Percentiles rank a stretch among this genome's conserved stretches.
Evolutionary conservation across 83 land plant species (phyloP).

Genomic region (Picea abies): DNA sequence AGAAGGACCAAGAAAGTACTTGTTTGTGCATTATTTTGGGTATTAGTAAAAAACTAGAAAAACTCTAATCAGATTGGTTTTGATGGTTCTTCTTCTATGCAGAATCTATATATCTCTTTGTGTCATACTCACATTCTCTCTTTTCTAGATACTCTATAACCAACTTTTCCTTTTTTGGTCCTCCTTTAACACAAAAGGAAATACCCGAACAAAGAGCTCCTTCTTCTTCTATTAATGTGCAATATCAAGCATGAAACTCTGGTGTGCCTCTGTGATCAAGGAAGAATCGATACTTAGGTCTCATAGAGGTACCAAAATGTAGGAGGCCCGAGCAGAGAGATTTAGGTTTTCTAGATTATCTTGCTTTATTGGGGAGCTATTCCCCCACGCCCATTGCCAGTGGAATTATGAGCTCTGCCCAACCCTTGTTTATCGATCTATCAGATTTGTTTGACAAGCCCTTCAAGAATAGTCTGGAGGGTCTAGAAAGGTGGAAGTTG

Average conservation of each 20-base stretch:
- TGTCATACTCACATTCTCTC: slow-evolving; percentile 74
- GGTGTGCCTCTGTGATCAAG: slow-evolving; percentile 86
- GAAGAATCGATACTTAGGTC: no score
- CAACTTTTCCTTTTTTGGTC: slow-evolving; percentile 47
- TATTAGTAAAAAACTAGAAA: not conserved
- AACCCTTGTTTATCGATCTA: no score
- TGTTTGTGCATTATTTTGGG: no score
- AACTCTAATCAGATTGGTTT: slow-evolving; percentile 47
- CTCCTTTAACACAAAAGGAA: slow-evolving; percentile 70
- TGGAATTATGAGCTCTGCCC: no score
- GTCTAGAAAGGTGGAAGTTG: no score
- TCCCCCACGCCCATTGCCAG: no score
- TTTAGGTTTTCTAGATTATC: no score
- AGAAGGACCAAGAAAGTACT: slow-evolving; percentile 9
- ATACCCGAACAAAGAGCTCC: slow-evolving; percentile 80
- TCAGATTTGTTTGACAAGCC: no score
- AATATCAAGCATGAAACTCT: slow-evolving; percentile 68
- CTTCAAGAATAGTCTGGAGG: no score
- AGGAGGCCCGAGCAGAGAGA: no score
- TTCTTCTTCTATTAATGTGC: slow-evolving; percentile 60
- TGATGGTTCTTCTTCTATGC: slow-evolving; percentile 42
- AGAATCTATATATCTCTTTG: slow-evolving; percentile 53
- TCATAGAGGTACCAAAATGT: no score
- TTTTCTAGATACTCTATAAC: slow-evolving; percentile 70
- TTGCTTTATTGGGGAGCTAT: no score